A percentile compares a stretch with the other conserved stretches of the same genome.
These are phyloP conservation scores for Fusarium verticillioides DNA, from an alignment of 2,329 filamentous ascomycete species.

Conservation along the genomic window DNA sequence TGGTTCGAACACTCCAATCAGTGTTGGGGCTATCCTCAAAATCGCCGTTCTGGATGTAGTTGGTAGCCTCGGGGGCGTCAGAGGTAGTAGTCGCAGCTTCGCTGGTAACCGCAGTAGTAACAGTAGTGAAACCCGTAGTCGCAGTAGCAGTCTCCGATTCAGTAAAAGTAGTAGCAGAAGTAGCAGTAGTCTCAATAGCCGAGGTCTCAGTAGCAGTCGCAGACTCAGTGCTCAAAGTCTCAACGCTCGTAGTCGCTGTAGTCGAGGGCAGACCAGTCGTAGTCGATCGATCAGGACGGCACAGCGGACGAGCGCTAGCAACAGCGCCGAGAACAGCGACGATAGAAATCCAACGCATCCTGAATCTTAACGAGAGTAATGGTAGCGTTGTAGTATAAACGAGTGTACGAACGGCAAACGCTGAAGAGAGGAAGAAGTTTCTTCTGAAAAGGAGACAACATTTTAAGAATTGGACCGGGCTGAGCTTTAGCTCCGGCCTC, in stretches of 20 bases:
- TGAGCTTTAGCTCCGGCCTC: background rate
- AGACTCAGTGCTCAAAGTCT: background rate
- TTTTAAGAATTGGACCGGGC: background rate
- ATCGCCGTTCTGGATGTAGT: background rate
- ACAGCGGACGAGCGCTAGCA: background rate
- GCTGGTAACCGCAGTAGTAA: background rate
- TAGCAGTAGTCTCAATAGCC: background rate
- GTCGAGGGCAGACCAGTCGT: background rate
- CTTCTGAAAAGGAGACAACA: background rate
- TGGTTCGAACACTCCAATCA: background rate
- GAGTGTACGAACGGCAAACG: background rate
- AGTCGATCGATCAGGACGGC: constrained; percentile 5
- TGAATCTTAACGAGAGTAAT: constrained; percentile 19
- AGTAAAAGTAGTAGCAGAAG: background rate
- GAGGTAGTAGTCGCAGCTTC: background rate
- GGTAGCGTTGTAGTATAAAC: background rate
- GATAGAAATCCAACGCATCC: constrained; percentile 33
- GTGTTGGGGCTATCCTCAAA: background rate
- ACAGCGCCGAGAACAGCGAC: constrained; percentile 13
- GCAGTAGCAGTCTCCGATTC: background rate
- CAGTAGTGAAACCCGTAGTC: background rate
- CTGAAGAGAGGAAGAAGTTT: background rate
- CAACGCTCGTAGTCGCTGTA: background rate
- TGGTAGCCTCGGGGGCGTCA: background rate
- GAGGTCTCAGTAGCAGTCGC: background rate